These are phyloP conservation scores for Melanomma pulvis-pyrius DNA, from an alignment of 495 filamentous ascomycete species.

Conservation along the genomic window DNA sequence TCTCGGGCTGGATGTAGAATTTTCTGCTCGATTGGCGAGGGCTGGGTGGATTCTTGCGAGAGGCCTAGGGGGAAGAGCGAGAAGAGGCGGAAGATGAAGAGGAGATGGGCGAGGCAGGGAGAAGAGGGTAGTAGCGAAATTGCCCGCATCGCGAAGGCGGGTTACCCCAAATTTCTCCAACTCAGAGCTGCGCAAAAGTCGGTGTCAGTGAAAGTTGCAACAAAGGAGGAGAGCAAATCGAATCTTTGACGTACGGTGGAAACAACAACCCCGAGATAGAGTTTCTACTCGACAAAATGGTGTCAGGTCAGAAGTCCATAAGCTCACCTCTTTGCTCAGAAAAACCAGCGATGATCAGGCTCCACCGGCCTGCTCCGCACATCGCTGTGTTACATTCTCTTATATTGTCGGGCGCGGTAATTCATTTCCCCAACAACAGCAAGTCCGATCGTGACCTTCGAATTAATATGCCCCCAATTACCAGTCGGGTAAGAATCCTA, in stretches of 20 bases:
- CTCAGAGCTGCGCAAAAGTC: background rate
- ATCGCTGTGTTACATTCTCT: background rate
- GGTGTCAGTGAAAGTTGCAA: background rate
- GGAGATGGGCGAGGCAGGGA: background rate
- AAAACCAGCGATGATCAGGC: background rate
- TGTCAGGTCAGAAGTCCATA: background rate
- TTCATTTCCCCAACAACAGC: background rate
- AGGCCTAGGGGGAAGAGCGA: background rate
- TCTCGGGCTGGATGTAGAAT: slow-evolving; percentile 11
- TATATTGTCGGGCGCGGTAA: background rate
- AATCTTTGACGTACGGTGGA: background rate
- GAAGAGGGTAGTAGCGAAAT: background rate
- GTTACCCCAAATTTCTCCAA: too few relatives aligned
- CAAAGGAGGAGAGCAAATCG: background rate
- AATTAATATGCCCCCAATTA: slow-evolving; percentile 6
- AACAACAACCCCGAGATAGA: background rate
- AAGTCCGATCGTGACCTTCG: slow-evolving; percentile 4
- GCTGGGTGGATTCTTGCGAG: background rate
- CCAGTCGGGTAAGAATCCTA: background rate
- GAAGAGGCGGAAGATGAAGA: background rate
- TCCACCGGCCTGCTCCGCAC: background rate
- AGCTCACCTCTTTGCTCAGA: background rate
- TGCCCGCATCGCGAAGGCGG: too few relatives aligned
- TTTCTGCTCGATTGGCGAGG: slow-evolving; percentile 7
- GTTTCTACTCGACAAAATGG: background rate